Evolutionary conservation across 192 early-diverging fungal genomes (phyloP).

Genomic region (Spizellomyces punctatus): DNA sequence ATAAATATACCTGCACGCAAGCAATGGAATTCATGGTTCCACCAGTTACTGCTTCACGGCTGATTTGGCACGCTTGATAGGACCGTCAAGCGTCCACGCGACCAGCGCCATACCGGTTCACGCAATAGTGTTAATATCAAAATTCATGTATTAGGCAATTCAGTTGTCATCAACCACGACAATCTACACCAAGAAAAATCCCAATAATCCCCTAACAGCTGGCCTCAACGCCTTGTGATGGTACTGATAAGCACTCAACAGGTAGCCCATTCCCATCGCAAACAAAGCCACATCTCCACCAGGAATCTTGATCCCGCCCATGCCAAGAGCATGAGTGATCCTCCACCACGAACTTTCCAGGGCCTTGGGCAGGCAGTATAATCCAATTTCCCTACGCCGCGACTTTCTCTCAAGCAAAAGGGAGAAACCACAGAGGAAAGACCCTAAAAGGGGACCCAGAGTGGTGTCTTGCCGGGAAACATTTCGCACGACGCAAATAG

Average conservation of each 20-base stretch:
- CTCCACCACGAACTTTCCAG: conserved; percentile 68
- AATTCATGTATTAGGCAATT: neutral
- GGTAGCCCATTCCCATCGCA: conserved; percentile 51
- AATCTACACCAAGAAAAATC: conserved; percentile 40
- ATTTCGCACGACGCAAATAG: conserved; percentile 9
- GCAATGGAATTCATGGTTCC: too few species aligned
- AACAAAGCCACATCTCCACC: conserved; percentile 52
- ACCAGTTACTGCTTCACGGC: too few species aligned
- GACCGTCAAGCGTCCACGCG: too few species aligned
- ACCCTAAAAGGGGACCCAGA: conserved; percentile 52
- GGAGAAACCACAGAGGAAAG: conserved; percentile 65
- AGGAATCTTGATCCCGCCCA: conserved; percentile 14
- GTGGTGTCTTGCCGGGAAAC: conserved; percentile 39
- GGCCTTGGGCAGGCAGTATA: conserved; percentile 84
- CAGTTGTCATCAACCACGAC: neutral
- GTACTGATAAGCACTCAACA: conserved; percentile 53
- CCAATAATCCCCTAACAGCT: conserved; percentile 53
- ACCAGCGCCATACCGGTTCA: too few species aligned
- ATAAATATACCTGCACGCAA: too few species aligned
- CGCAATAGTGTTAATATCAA: neutral
- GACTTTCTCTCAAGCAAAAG: conserved; percentile 62
- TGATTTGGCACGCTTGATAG: too few species aligned
- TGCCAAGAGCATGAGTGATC: conserved; percentile 29
- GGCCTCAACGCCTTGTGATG: conserved; percentile 53
- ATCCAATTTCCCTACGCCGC: conserved; percentile 69